Percentiles rank a stretch among this genome's conserved stretches.
These are phyloP conservation scores for Nematodospora anomalae DNA, from an alignment of 1,139 yeast species.

Conservation along the genomic window DNA sequence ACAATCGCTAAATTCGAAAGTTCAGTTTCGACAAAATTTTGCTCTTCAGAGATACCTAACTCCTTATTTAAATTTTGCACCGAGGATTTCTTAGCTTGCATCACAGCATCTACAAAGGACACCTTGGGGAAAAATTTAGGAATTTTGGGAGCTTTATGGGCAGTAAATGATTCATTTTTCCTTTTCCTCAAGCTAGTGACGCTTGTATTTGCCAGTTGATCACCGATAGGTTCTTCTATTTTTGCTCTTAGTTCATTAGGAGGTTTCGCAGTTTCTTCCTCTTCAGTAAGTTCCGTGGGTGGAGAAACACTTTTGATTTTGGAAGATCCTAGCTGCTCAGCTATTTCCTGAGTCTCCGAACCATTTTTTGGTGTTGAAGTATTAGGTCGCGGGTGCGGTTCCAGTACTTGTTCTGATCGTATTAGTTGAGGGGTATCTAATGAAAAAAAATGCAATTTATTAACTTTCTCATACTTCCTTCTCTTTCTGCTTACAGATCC, in stretches of 20 bases:
- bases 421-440: slow-evolving; percentile 15
- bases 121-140: slow-evolving; percentile 20
- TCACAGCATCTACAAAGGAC: slow-evolving; percentile 35
- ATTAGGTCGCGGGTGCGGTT: background rate
- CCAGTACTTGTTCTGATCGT: background rate
- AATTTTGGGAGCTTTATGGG: slow-evolving; percentile 12
- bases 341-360: slow-evolving; percentile 1
- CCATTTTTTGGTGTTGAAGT: background rate
- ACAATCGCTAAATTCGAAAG: slow-evolving; percentile 33
- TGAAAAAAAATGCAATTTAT: slow-evolving; percentile 36
- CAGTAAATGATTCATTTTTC: slow-evolving; percentile 1
- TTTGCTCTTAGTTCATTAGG: background rate
- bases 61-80: slow-evolving; percentile 26
- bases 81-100: slow-evolving; percentile 30
- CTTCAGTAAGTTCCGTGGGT: background rate
- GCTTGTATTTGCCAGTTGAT: background rate
- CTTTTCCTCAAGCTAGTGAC: slow-evolving; percentile 5
- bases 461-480: slow-evolving; percentile 33
- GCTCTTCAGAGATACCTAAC: slow-evolving; percentile 25
- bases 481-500: slow-evolving; percentile 23
- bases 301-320: background rate
- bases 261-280: background rate
- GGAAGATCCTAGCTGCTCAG: background rate
- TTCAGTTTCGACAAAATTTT: slow-evolving; percentile 14
- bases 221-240: background rate